A percentile compares a stretch with the other conserved stretches of the same genome.
Evolutionary conservation across 257 asterid species (phyloP).

Genomic region (Asclepias syriaca): DNA sequence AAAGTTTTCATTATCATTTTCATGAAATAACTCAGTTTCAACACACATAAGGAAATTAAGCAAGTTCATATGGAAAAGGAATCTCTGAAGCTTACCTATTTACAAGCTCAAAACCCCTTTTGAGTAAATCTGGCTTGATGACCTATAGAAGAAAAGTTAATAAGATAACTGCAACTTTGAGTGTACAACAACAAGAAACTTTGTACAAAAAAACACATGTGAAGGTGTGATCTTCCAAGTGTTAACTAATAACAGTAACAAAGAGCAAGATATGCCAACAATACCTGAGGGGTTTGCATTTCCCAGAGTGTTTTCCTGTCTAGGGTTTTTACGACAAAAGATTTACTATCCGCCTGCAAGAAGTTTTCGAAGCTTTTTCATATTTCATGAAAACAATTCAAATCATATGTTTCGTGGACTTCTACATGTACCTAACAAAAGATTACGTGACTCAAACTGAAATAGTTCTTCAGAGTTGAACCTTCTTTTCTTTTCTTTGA

Average conservation of each 20-base stretch:
- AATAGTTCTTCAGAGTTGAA: no score
- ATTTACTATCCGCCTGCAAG: slow-evolving; percentile 72
- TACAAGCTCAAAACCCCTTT: slow-evolving; percentile 84
- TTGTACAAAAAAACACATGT: neutral
- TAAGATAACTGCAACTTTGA: neutral
- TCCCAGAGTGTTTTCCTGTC: slow-evolving; percentile 96
- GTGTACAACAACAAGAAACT: neutral
- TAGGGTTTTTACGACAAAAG: slow-evolving; percentile 76
- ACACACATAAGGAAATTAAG: neutral
- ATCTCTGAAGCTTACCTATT: slow-evolving; percentile 40
- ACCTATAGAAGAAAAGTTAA: slow-evolving; percentile 41
- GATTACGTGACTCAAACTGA: no score
- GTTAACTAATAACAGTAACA: neutral
- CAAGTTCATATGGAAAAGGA: neutral
- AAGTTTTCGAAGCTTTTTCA: neutral
- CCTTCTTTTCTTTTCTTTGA: neutral
- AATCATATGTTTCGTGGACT: no score
- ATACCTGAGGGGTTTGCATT: slow-evolving; percentile 99
- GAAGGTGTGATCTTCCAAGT: neutral
- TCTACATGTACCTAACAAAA: no score
- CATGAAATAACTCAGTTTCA: neutral
- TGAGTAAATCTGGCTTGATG: slow-evolving; percentile 82
- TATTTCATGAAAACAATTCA: no score
- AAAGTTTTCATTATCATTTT: neutral
- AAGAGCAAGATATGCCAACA: neutral